phyloP scores from a whole-genome alignment of 805 yeast genomes.

The Hanseniaspora pseudoguilliermondii region DNA sequence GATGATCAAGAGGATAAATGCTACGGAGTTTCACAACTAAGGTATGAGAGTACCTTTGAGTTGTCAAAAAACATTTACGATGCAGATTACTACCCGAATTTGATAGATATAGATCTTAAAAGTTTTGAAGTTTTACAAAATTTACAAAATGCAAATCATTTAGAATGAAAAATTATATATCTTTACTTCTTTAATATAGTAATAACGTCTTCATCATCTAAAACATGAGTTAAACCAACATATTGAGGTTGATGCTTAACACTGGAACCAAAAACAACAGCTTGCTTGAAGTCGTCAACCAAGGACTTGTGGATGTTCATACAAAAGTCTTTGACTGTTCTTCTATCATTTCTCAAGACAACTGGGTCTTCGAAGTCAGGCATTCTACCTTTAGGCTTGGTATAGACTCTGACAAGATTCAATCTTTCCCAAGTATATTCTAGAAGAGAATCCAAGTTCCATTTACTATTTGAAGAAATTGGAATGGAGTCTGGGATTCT shows the following conservation, averaged over 20 bases:
- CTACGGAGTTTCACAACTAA: neutral
- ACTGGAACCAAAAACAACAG: slow-evolving; percentile 83
- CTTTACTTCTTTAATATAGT: slow-evolving; percentile 67
- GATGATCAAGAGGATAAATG: neutral
- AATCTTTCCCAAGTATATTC: slow-evolving; percentile 93
- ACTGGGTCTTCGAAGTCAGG: slow-evolving; percentile 96
- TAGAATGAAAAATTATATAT: neutral
- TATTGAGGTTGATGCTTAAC: slow-evolving; percentile 97
- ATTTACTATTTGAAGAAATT: slow-evolving; percentile 85
- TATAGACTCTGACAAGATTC: slow-evolving; percentile 85
- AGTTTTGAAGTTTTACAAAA: neutral
- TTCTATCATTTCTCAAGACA: slow-evolving; percentile 68
- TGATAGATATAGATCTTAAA: neutral
- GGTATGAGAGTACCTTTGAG: slow-evolving; percentile 7
- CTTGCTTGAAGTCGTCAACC: slow-evolving; percentile 86
- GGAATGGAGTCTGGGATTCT: slow-evolving; percentile 96
- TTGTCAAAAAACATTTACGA: slow-evolving; percentile 7
- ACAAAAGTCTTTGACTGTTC: slow-evolving; percentile 91
- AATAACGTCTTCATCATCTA: slow-evolving; percentile 94
- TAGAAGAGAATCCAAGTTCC: slow-evolving; percentile 91
- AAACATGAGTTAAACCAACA: slow-evolving; percentile 72
- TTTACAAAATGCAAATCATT: neutral
- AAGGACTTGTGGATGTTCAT: slow-evolving; percentile 88
- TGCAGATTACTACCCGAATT: neutral
- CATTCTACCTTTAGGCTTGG: slow-evolving; percentile 86